Evolutionary conservation across 768 basidiomycete species (phyloP).

Genomic region (Tubosaeta brunneosetosa): DNA sequence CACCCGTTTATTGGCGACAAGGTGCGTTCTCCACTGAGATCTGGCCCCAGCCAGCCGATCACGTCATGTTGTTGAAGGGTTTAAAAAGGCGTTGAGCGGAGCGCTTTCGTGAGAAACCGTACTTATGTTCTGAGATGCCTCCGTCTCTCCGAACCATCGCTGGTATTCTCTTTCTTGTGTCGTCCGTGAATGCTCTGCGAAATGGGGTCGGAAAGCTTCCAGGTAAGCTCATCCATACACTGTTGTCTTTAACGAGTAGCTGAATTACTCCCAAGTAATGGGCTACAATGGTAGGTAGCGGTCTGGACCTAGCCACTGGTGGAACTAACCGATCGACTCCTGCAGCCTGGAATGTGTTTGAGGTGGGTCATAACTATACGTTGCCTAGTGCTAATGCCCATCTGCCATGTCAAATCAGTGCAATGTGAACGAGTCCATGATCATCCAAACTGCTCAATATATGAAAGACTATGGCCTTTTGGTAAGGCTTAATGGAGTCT

Average conservation of each 20-base stretch:
- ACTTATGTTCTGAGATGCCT: constrained; percentile 7
- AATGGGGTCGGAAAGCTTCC: constrained; percentile 32
- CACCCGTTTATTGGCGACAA: not conserved
- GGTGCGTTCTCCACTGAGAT: not conserved
- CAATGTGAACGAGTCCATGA: constrained; percentile 49
- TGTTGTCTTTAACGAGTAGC: not conserved
- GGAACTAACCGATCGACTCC: constrained; percentile 2
- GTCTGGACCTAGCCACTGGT: not conserved
- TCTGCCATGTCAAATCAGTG: constrained; percentile 36
- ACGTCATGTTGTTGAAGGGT: not conserved
- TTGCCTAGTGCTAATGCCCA: not conserved
- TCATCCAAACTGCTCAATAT: constrained; percentile 46
- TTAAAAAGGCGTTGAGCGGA: constrained; percentile 10
- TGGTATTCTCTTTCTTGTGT: constrained; percentile 12
- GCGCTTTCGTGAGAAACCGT: not conserved
- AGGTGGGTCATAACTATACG: constrained; percentile 33
- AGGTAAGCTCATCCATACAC: constrained; percentile 13
- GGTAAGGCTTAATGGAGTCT: constrained; percentile 25
- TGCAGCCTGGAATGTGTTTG: constrained; percentile 64
- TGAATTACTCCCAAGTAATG: constrained; percentile 24
- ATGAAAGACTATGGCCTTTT: constrained; percentile 50
- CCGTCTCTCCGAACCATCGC: constrained; percentile 1
- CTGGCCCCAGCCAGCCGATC: not conserved
- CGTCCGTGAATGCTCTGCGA: constrained; percentile 15
- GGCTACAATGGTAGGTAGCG: constrained; percentile 27